These are phyloP conservation scores for Sambucus nigra DNA, from an alignment of 129 eudicot species.

Conservation along the genomic window DNA sequence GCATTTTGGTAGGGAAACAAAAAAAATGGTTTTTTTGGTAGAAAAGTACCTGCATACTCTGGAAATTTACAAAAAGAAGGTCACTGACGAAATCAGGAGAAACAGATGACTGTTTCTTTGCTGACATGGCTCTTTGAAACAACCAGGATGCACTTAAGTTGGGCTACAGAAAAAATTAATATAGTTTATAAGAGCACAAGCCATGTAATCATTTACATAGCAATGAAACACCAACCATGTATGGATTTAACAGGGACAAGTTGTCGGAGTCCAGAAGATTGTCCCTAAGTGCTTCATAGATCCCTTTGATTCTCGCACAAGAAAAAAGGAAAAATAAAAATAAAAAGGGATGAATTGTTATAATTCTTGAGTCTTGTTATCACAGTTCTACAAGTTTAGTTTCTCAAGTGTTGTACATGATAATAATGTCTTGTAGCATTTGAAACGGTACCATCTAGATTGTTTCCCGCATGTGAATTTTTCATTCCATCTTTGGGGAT, in stretches of 20 bases:
- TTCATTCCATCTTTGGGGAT: too few relatives aligned
- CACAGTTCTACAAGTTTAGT: background rate
- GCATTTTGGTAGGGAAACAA: background rate
- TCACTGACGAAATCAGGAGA: conserved; percentile 88
- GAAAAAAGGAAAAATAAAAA: background rate
- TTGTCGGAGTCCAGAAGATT: conserved; percentile 59
- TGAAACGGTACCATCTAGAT: too few relatives aligned
- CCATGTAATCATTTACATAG: background rate
- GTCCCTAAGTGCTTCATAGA: conserved; percentile 55
- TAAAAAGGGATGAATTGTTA: background rate
- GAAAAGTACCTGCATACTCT: conserved; percentile 73
- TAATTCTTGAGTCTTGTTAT: background rate
- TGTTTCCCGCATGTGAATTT: too few relatives aligned
- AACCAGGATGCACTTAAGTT: conserved; percentile 94
- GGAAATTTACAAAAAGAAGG: conserved; percentile 69
- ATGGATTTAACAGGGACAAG: conserved; percentile 78
- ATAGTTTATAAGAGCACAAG: background rate
- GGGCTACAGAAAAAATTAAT: conserved; percentile 34
- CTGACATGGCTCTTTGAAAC: conserved; percentile 99
- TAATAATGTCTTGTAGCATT: background rate
- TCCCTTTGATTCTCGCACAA: conserved; percentile 39
- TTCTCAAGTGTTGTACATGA: background rate
- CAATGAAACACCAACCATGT: conserved; percentile 51
- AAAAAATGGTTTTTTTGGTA: background rate
- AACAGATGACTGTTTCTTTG: conserved; percentile 60